Percentiles rank a stretch among this genome's conserved stretches.
Conservation (phyloP, 192 early-diverging fungal genomes). For the Entomortierella chlamydospora region DNA sequence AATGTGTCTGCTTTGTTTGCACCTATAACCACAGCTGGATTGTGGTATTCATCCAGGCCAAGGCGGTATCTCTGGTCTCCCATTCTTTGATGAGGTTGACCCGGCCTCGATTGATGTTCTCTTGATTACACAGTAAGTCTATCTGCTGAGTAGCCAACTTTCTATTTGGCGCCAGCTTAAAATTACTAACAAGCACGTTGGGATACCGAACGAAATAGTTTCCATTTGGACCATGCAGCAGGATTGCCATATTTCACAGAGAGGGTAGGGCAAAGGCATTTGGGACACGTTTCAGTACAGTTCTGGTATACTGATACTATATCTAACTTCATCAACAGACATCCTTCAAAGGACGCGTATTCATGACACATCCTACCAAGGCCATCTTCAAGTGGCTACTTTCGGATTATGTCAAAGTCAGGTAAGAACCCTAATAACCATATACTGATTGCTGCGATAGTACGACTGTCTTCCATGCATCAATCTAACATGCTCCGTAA, state of each 20-base stretch:
- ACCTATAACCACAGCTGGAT: constrained; percentile 74
- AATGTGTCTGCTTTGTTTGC: not conserved
- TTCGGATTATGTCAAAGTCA: constrained; percentile 94
- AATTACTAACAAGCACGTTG: not conserved
- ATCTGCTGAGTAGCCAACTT: not conserved
- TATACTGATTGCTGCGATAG: too few relatives aligned
- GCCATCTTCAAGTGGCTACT: constrained; percentile 98
- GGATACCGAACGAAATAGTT: constrained; percentile 59
- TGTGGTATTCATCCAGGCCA: constrained; percentile 96
- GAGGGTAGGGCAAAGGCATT: constrained; percentile 65
- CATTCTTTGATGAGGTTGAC: constrained; percentile 96
- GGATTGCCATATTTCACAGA: constrained; percentile 97
- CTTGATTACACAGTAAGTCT: constrained; percentile 89
- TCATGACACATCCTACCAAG: constrained; percentile 99
- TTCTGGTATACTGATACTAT: not conserved
- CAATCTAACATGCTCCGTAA: not conserved
- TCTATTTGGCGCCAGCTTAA: not conserved
- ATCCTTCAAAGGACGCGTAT: constrained; percentile 93
- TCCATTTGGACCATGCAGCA: constrained; percentile 98
- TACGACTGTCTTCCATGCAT: too few relatives aligned
- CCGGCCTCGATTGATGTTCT: constrained; percentile 89
- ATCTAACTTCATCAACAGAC: constrained; percentile 66
- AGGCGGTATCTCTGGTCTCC: constrained; percentile 89
- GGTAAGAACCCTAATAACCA: constrained; percentile 54
- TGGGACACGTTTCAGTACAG: not conserved